A percentile compares a stretch with the other conserved stretches of the same genome.
phyloP scores from a whole-genome alignment of 768 basidiomycete genomes.

The Naganishia friedmannii region DNA sequence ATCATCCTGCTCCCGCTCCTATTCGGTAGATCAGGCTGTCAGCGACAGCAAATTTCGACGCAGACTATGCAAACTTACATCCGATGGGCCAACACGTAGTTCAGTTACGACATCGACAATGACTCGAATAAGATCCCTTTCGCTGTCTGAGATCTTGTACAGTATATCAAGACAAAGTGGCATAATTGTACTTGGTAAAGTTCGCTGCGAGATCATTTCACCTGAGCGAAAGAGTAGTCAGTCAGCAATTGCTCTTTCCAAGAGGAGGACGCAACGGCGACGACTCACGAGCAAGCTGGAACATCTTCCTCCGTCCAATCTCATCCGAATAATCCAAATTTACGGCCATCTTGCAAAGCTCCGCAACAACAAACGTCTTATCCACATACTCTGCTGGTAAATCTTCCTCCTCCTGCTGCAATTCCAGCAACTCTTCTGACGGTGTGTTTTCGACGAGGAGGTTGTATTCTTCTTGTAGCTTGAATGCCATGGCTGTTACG shows the following conservation, averaged over 20 bases:
- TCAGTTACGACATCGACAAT: slow-evolving; percentile 85
- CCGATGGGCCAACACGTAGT: slow-evolving; percentile 58
- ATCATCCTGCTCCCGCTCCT: slow-evolving; percentile 41
- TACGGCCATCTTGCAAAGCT: slow-evolving; percentile 74
- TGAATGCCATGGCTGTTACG: slow-evolving; percentile 75
- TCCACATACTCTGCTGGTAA: slow-evolving; percentile 39
- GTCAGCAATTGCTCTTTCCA: neutral
- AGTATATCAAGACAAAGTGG: slow-evolving; percentile 79
- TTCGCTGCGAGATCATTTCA: slow-evolving; percentile 72
- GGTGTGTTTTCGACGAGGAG: slow-evolving; percentile 55
- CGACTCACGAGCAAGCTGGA: slow-evolving; percentile 72
- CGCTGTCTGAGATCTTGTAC: slow-evolving; percentile 65
- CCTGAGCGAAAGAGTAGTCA: slow-evolving; percentile 54
- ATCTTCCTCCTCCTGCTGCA: slow-evolving; percentile 43
- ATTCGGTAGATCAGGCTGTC: slow-evolving; percentile 29
- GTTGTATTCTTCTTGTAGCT: slow-evolving; percentile 70
- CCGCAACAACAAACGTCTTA: slow-evolving; percentile 69
- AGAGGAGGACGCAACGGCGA: neutral
- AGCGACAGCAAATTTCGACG: slow-evolving; percentile 24
- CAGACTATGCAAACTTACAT: slow-evolving; percentile 17
- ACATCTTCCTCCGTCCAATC: slow-evolving; percentile 83
- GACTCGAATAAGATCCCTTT: slow-evolving; percentile 79
- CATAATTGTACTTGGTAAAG: slow-evolving; percentile 68
- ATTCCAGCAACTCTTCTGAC: slow-evolving; percentile 39
- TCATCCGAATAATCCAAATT: slow-evolving; percentile 88